Evolutionary conservation across 1,139 yeast genomes (phyloP), one percentile per base, ranked within the genome.

Genomic region (Debaryomyces udenii): DNA sequence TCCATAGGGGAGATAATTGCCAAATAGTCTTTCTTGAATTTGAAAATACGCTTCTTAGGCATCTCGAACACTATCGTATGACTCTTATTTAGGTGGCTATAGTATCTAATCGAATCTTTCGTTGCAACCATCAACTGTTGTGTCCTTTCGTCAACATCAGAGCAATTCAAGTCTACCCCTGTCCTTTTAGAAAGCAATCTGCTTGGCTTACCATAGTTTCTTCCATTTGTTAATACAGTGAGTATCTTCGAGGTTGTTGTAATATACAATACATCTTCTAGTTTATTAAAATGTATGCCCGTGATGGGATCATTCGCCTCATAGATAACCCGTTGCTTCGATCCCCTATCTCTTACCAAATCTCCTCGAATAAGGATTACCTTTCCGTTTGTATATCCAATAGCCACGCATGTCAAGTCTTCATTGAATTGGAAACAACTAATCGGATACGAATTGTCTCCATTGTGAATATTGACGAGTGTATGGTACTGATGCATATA

Each of bases 351-450:
- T 50, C 93, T 79, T 2, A 87, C 55, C 34, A 94, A 64, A 59
- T 93, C 99, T 5, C 99, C 99, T 46, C 98, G 66, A 0, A 91
- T 79, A 3, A 91, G 66, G 5, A 91, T 69, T 2, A 91, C 93
- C 20, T 82, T 76, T 6, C 99, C 99, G 59, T 90, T 87, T 15
- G 95, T 84, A 57, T 83, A 90, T 0, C 99, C 98, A 27, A 90
- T 66, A 0, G 87, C 95, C 4, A 89, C 60, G 39, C 89, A 78
- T 1, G 87, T 71, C 43, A 82, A 71, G 49, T 83, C 86, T 3
- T 59, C 52, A 27, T 80, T 76, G 42, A 78, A 68, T 18, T 76
- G 73, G 45, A 86, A 76, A 29, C 87, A 80, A 9, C 95, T 81
- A 35, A 88, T 66, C 0, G 96, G 96, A 49, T 69, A 85, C 5